Evolutionary conservation across 2,329 filamentous ascomycete species (phyloP).

Genomic region (Fusarium abutilonis): DNA sequence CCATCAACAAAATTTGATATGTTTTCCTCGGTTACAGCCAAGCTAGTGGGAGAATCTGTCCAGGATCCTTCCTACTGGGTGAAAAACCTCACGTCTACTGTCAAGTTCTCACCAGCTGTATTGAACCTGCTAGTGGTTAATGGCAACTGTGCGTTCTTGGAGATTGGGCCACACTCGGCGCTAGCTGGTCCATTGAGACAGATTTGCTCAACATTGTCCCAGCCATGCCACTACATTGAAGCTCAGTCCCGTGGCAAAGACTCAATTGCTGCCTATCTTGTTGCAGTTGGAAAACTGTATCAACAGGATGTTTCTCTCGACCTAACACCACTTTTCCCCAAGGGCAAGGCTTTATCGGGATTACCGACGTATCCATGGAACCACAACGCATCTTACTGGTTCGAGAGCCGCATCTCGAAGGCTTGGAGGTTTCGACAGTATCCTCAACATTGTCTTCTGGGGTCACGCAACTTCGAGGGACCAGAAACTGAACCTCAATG

Average conservation of each 20-base stretch:
- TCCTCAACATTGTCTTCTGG: constrained; percentile 54
- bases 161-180: constrained; percentile 44
- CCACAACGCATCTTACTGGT: constrained; percentile 50
- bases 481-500: constrained; percentile 42
- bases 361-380: constrained; percentile 54
- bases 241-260: constrained; percentile 1
- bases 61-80: constrained; percentile 54
- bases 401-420: constrained; percentile 46
- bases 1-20: not conserved
- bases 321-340: constrained; percentile 33
- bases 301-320: not conserved
- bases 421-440: constrained; percentile 46
- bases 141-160: constrained; percentile 22
- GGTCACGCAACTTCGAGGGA: constrained; percentile 38
- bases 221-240: not conserved
- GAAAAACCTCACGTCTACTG: constrained; percentile 48
- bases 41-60: constrained; percentile 49
- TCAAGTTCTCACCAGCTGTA: constrained; percentile 51
- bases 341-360: constrained; percentile 33
- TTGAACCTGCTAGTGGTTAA: constrained; percentile 10
- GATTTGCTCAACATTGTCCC: constrained; percentile 1
- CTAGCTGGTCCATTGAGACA: constrained; percentile 36
- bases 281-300: constrained; percentile 6
- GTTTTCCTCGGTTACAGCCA: constrained; percentile 55
- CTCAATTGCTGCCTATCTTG: not conserved